Base-by-base conservation (phyloP, 2,329 filamentous ascomycete genomes). In the Sclerotinia spermophila region DNA sequence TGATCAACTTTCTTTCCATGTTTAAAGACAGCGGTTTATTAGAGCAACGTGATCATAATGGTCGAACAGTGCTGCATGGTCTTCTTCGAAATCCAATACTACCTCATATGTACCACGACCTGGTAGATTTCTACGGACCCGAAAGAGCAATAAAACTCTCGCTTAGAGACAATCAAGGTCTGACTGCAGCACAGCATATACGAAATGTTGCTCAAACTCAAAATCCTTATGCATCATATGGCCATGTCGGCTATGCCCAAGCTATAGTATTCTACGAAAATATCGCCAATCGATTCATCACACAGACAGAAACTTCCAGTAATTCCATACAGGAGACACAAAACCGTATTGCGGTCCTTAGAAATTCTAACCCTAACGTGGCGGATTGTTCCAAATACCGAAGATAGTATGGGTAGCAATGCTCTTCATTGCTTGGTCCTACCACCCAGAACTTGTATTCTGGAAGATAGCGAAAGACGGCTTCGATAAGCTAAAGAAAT, bases 11-110 rank as follows among this genome's bases (percentile, higher is more conserved):
- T 24, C 38, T 71, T 17, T 24, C 15, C 27, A 33, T 51, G 30
- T 71, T 71, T 38, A 68, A 69, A n/a, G 48, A 55, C 33, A 45
- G 38, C 15, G 69, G 58, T 17, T 33, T 71, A 30, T 38, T 71
- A n/a, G 69, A 71, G 30, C 65, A 68, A 27, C 56, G 65, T 33
- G 69, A 71, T 55, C 69, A 56, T 27, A 48, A 71, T 24, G 69
- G 65, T 21, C 64, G 58, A 68, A 69, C 65, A 8, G 65, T 71
- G 6, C 35, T 64, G 6, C 65, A 71, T 40, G 58, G 48, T 45
- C 38, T 71, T 40, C 69, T 71, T 45, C 65, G 58, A 45, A 33
- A 62, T 30, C 69, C 58, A 48, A 55, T 71, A 35, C n/a, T 45
- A 13, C 69, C 56, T 27, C 58, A 59, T 19, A 38, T 69, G 24